Evolutionary conservation across 2,329 filamentous ascomycete genomes (phyloP), one percentile per base, ranked within the genome.

Genomic region (Rhinocladiella similis): DNA sequence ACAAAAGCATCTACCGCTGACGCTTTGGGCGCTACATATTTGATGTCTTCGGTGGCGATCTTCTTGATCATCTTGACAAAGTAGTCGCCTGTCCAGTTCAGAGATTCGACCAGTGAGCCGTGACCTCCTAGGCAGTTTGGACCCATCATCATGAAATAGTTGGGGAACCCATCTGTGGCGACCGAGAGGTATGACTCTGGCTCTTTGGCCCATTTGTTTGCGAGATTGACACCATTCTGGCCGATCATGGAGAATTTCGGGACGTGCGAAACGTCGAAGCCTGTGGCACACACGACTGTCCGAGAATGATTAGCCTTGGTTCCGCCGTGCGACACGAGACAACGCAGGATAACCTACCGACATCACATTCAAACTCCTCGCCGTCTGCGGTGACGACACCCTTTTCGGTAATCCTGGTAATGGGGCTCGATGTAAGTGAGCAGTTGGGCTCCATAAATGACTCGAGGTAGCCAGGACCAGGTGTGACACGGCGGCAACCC

Each of bases 171-270:
- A 5, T 54, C 43, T 16, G 59, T 62, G 13, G 53, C 54, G 5
- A 69, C 45, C 2, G 54, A 56, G 16, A 71, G 61, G 53, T 71
- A 72, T 0, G 66, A 63, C 19, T 65, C 58, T 0, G 69, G 63
- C 35, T 63, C 65, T 18, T 68, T 63, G 6, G 66, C 65, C 77
- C 76, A 80, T n/a, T 72, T 66, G 50, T 77, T 72, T 22, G 73
- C 69, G 7, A 81, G 69, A 45, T 74, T 72, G 29, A 67, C 53
- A 3, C 72, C 72, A 3, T 65, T 62, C 9, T 66, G 67, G 1
- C 69, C 70, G 33, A 72, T 65, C 6, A 78, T 66, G 5, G 70
- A 73, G 62, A 77, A 81, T 2, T 68, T 68, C 0, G 77, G 76
- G 75, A 0, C 70, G 22, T 72, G 63, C 3, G 71, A 55, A 35